Percentiles rank a stretch among this genome's conserved stretches.
These are phyloP conservation scores for Aspergillus chevalieri DNA, from an alignment of 2,329 filamentous ascomycete genomes.

Conservation along the genomic window DNA sequence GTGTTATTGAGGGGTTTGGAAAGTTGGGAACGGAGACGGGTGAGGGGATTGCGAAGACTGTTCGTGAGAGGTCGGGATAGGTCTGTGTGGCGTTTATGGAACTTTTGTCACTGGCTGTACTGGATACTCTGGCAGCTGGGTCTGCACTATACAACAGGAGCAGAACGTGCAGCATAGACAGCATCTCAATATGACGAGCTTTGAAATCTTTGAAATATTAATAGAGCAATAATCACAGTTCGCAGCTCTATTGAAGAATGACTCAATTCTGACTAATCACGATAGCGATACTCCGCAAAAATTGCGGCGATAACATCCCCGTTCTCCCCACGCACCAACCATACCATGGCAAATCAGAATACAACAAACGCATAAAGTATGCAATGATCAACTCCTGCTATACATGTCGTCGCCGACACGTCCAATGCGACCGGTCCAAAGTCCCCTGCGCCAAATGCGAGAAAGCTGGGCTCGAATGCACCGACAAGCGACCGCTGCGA, in stretches of 20 bases:
- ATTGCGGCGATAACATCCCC: background rate
- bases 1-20: conserved; percentile 54
- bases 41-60: conserved; percentile 25
- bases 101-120: too few relatives aligned
- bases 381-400: conserved; percentile 21
- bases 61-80: conserved; percentile 24
- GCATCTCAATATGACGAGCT: too few relatives aligned
- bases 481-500: conserved; percentile 26
- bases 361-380: background rate
- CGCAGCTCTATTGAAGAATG: too few relatives aligned
- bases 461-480: conserved; percentile 28
- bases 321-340: background rate
- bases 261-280: too few relatives aligned
- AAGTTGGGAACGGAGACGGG: conserved; percentile 36
- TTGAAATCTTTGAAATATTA: too few relatives aligned
- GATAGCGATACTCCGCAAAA: too few relatives aligned
- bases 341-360: background rate
- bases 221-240: too few relatives aligned
- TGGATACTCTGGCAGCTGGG: too few relatives aligned
- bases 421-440: conserved; percentile 28
- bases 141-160: too few relatives aligned
- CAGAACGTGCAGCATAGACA: background rate
- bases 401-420: conserved; percentile 30
- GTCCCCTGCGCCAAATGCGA: conserved; percentile 28
- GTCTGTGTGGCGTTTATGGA: background rate